phyloP scores from a whole-genome alignment of 306 rosid genomes.

The Trifolium dubium region DNA sequence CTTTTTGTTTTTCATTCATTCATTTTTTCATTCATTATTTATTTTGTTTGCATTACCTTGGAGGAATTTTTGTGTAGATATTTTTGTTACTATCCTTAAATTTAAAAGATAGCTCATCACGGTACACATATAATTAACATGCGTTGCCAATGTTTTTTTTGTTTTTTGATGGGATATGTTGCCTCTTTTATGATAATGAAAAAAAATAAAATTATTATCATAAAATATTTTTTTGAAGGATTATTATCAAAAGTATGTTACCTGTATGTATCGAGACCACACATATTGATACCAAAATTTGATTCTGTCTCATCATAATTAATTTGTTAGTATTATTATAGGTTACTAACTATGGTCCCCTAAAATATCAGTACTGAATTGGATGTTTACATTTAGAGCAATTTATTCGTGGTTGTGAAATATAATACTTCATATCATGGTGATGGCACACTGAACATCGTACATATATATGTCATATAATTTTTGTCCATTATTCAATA shows the following conservation, averaged over 20 bases:
- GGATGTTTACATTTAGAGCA: neutral
- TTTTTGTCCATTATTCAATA: neutral
- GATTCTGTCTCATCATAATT: neutral
- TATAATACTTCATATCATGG: constrained; percentile 14
- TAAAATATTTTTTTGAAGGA: neutral
- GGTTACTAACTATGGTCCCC: constrained; percentile 36
- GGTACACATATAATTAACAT: neutral
- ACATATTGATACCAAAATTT: neutral
- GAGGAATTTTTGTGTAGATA: constrained; percentile 6
- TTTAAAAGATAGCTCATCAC: constrained; percentile 33
- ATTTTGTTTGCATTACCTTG: neutral
- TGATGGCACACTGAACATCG: neutral
- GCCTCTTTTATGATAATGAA: neutral
- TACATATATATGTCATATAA: neutral
- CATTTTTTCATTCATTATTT: neutral
- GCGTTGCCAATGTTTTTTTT: too few species aligned
- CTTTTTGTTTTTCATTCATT: neutral
- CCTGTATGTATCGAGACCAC: neutral
- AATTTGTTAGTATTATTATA: neutral
- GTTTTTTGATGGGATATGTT: neutral
- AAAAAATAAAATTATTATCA: neutral
- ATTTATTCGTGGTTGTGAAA: constrained; percentile 29
- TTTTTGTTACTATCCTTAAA: constrained; percentile 21
- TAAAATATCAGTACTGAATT: constrained; percentile 4
- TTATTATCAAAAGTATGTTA: too few species aligned